These are phyloP conservation scores for Trichoderma sp. DNA, from an alignment of 2,329 filamentous ascomycete genomes.

Conservation along the genomic window DNA sequence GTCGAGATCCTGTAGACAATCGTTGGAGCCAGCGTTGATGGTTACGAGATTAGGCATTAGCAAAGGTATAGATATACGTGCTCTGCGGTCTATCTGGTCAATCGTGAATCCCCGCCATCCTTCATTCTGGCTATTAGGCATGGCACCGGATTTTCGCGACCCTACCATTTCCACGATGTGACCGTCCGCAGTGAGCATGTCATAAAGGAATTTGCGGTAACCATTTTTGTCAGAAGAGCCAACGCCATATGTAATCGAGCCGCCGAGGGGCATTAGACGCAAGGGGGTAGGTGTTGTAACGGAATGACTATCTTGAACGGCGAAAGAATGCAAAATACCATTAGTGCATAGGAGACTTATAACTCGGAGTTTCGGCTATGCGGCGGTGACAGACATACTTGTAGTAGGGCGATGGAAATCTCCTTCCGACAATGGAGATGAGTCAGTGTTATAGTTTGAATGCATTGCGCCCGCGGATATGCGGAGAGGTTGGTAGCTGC, in stretches of 20 bases:
- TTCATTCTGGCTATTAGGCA: slow-evolving; percentile 47
- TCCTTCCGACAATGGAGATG: neutral
- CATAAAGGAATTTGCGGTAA: neutral
- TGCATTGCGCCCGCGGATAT: neutral
- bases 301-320: neutral
- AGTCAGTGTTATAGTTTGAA: neutral
- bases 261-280: neutral
- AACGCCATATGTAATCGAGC: neutral
- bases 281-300: neutral
- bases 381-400: neutral
- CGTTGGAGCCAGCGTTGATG: slow-evolving; percentile 49
- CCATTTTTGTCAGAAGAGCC: neutral
- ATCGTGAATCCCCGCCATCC: slow-evolving; percentile 48
- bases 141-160: slow-evolving; percentile 41
- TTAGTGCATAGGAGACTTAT: neutral
- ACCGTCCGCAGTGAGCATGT: neutral
- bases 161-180: slow-evolving; percentile 44
- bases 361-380: neutral
- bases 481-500: neutral
- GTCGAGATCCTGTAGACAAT: slow-evolving; percentile 41
- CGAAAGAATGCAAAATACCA: neutral
- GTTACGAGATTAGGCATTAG: slow-evolving; percentile 44
- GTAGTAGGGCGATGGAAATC: neutral
- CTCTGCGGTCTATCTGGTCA: slow-evolving; percentile 42
- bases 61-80: slow-evolving; percentile 35